Conservation (phyloP, 2,329 filamentous ascomycete genomes). For the Xylariaceae sp. region DNA sequence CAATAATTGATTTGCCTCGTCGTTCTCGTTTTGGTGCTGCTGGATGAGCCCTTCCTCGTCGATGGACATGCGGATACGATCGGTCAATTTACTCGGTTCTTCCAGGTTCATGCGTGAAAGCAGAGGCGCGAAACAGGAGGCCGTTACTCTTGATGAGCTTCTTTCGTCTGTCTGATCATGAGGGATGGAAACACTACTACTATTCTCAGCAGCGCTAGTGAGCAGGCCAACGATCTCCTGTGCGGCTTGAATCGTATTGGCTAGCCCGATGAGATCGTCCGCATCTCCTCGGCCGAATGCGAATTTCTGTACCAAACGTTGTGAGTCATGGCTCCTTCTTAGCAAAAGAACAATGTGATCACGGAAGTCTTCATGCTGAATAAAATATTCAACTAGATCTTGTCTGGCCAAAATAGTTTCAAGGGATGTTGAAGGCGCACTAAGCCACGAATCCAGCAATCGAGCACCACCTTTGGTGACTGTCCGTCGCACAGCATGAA, state of each 20-base stretch:
- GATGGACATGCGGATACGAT: slow-evolving; percentile 70
- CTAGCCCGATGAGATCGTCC: slow-evolving; percentile 82
- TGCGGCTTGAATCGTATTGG: slow-evolving; percentile 74
- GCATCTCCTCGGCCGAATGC: slow-evolving; percentile 86
- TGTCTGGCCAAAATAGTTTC: slow-evolving; percentile 73
- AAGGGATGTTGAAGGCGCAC: slow-evolving; percentile 85
- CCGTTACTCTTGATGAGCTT: background rate
- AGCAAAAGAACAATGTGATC: slow-evolving; percentile 67
- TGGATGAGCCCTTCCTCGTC: slow-evolving; percentile 88
- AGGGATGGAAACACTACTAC: background rate
- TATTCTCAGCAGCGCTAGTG: slow-evolving; percentile 15
- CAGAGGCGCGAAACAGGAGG: slow-evolving; percentile 24
- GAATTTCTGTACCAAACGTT: slow-evolving; percentile 90
- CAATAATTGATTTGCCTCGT: slow-evolving; percentile 65
- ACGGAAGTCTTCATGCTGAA: slow-evolving; percentile 62
- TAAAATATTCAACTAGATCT: slow-evolving; percentile 74
- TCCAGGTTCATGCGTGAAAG: slow-evolving; percentile 58
- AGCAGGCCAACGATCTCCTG: slow-evolving; percentile 58
- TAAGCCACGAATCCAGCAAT: slow-evolving; percentile 79
- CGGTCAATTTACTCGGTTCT: slow-evolving; percentile 64
- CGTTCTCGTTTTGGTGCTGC: slow-evolving; percentile 73
- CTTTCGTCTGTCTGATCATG: background rate
- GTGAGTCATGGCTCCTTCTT: slow-evolving; percentile 74
- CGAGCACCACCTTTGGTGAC: slow-evolving; percentile 88
- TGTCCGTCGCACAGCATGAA: slow-evolving; percentile 86